Percentiles rank a stretch among this genome's conserved stretches.
These are phyloP conservation scores for Camillea tinctor DNA, from an alignment of 2,329 filamentous ascomycete species.

Conservation along the genomic window DNA sequence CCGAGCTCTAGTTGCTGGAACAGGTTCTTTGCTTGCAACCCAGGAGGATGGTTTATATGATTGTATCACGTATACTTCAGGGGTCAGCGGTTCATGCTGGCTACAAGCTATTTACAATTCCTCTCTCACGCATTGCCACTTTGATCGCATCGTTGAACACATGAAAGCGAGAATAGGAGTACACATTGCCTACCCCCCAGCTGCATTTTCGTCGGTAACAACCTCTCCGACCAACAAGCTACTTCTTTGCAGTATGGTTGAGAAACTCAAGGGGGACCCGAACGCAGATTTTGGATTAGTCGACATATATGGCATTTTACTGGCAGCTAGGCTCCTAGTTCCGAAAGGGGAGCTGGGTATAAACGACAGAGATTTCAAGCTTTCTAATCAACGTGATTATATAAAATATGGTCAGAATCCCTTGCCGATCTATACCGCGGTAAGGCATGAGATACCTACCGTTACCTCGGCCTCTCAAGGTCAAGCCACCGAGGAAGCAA, in stretches of 20 bases:
- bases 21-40: constrained; percentile 81
- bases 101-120: constrained; percentile 85
- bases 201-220: constrained; percentile 77
- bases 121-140: constrained; percentile 67
- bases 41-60: constrained; percentile 88
- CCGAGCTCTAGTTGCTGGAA: constrained; percentile 84
- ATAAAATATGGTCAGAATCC: constrained; percentile 78
- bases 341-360: constrained; percentile 80
- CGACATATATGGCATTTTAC: constrained; percentile 84
- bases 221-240: constrained; percentile 91
- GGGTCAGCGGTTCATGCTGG: constrained; percentile 96
- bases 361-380: constrained; percentile 76
- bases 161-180: constrained; percentile 80
- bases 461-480: constrained; percentile 39
- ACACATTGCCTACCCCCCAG: constrained; percentile 90
- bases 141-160: constrained; percentile 74
- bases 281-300: constrained; percentile 84
- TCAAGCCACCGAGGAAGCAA: constrained; percentile 45
- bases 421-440: constrained; percentile 91
- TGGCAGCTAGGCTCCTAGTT: constrained; percentile 81
- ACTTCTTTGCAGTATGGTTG: constrained; percentile 81
- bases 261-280: constrained; percentile 83
- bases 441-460: constrained; percentile 89
- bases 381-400: constrained; percentile 81
- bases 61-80: constrained; percentile 91